Evolutionary conservation across 1,284 basidiomycete species (phyloP), one percentile per base, ranked within the genome.

Genomic region (Phylloporus gajari): DNA sequence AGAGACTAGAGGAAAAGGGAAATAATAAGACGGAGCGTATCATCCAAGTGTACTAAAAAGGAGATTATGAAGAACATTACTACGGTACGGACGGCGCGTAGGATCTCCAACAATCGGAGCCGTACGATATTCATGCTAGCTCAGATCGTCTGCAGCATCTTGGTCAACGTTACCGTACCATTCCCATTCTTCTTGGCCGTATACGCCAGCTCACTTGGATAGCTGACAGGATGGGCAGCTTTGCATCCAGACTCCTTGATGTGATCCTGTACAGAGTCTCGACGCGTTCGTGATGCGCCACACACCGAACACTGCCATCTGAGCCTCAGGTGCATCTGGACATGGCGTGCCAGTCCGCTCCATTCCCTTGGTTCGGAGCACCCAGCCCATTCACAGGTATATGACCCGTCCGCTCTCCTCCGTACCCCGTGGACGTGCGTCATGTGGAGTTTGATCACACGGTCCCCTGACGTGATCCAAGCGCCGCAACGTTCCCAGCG

Each of bases 281-380:
- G 58, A 11, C 78, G 78, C 27, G 74, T 60, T 44, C 72, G 78
- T 27, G 6, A 2, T 13, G 0, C 17, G 15, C 44, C 19, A 53
- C 78, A 79, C 44, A 68, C 65, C 9, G 80, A 79, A 12, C 78
- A 79, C 7, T 48, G 1, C 79, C 77, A 79, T 30, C 40, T 67
- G 62, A 77, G 61, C 6, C n/a, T 32, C 21, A 79, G 53, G 35
- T 79, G 78, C 3, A 59, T 75, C 2, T 35, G 69, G n/a, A 80
- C 27, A 42, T 79, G 78, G 17, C 78, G 64, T 21, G 71, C 71
- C 19, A 79, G n/a, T 27, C 72, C 75, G 13, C 4, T 46, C 56
- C 30, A 58, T 12, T 74, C 72, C 32, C 38, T 1, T 6, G 71
- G 63, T 0, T 69, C 65, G 32, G 71, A 62, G n/a, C 78, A 79